Percentiles rank a stretch among this genome's conserved stretches.
Evolutionary conservation across 768 basidiomycete genomes (phyloP).

Genomic region (Vishniacozyma victoriae): DNA sequence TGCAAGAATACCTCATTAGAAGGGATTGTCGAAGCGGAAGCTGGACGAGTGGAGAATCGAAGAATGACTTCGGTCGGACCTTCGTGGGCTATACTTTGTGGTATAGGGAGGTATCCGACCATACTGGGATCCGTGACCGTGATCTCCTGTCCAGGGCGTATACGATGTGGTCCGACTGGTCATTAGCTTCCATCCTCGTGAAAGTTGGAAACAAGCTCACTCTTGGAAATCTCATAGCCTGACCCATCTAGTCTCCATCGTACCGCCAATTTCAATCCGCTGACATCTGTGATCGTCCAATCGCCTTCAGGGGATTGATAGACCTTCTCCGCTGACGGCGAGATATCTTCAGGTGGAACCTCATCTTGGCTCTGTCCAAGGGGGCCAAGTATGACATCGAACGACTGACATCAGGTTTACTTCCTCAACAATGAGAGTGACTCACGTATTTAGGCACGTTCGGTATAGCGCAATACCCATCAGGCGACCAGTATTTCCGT

Average conservation of each 20-base stretch:
- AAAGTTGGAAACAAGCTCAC: conserved; percentile 48
- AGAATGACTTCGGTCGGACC: conserved; percentile 56
- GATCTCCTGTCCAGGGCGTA: conserved; percentile 72
- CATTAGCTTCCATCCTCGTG: background rate
- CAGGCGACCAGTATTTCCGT: conserved; percentile 17
- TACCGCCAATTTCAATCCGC: conserved; percentile 71
- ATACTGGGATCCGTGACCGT: conserved; percentile 68
- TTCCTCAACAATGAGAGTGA: conserved; percentile 2
- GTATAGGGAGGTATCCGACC: conserved; percentile 26
- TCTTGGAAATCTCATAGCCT: conserved; percentile 78
- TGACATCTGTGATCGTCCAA: conserved; percentile 67
- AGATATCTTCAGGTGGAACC: conserved; percentile 57
- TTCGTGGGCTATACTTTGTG: conserved; percentile 37
- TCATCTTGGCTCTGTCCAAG: conserved; percentile 51
- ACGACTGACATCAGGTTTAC: conserved; percentile 54
- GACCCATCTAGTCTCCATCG: conserved; percentile 72
- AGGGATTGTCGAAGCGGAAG: conserved; percentile 48
- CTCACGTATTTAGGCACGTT: conserved; percentile 27
- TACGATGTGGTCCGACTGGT: conserved; percentile 72
- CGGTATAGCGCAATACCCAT: conserved; percentile 26
- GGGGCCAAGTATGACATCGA: conserved; percentile 71
- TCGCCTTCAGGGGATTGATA: conserved; percentile 55
- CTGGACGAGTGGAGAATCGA: conserved; percentile 50
- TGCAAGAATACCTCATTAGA: conserved; percentile 52
- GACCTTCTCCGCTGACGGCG: conserved; percentile 64